Evolutionary conservation across 169 alveolate species (phyloP), one percentile per base, ranked within the genome.

Genomic region (Plasmodium malariae): DNA sequence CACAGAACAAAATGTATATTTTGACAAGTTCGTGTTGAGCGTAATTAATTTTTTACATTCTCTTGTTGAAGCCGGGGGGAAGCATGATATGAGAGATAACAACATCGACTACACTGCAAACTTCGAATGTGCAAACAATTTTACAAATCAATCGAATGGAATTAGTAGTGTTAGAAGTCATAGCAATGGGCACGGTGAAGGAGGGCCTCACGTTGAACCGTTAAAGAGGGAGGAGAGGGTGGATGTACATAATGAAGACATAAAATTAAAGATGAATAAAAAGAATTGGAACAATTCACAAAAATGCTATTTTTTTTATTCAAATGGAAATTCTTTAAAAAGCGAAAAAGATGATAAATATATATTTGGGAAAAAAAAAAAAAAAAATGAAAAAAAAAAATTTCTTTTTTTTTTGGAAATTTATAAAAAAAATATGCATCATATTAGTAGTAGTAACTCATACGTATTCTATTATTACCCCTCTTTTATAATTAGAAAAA

Each of bases 1-100:
- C 26, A 45, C 62, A 14, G 78, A 76, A 45, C 59, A 26, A 55
- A 62, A 55, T 37, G 11, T 76, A 19, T 40, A 28, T 26, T 76
- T 76, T 5, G 36, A 62, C 21, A 65, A 62, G 19, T 76, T 76
- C 69, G 21, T 76, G 17, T 17, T 49, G 14, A 24, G 30, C 24
- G 36, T 60, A 21, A 0, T 45, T 9, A 43, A 76, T 28, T 76
- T 76, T 54, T n/a, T 36, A 40, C 36, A 62, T 62, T 40, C 45
- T 12, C 11, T 45, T 3, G 36, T 54, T 17, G 37, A 49, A 6
- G 7, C 11, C 11, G 12, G 2, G 4, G 24, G 11, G 7, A 32
- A 34, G n/a, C 6, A 74, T 12, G 26, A 48, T 48, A 48, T 48
- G 7, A n/a, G n/a, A n/a, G n/a, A n/a, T n/a, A n/a, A n/a, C n/a